These are phyloP conservation scores for Sisymbrium irio DNA, from an alignment of 345 rosid species.

Conservation along the genomic window DNA sequence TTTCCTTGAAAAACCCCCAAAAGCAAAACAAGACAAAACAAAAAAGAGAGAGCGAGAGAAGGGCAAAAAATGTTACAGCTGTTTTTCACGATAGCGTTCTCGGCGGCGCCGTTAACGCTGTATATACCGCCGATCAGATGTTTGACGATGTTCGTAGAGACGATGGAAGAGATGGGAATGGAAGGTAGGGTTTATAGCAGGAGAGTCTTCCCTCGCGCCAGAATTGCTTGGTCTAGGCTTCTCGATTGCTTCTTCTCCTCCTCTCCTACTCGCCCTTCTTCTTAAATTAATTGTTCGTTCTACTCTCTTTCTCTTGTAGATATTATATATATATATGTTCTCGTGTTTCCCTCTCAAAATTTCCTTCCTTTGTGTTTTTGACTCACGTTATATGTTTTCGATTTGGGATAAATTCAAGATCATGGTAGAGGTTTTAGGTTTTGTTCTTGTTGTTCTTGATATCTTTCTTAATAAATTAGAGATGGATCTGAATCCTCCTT, in stretches of 20 bases:
- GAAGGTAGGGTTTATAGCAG: constrained; percentile 56
- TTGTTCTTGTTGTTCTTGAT: neutral
- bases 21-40: too few species aligned
- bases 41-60: neutral
- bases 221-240: constrained; percentile 66
- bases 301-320: neutral
- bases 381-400: constrained; percentile 16
- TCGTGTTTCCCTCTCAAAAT: neutral
- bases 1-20: neutral
- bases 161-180: constrained; percentile 60
- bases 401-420: constrained; percentile 7
- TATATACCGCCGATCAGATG: constrained; percentile 83
- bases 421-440: neutral
- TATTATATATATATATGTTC: neutral
- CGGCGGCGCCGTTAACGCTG: constrained; percentile 82
- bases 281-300: constrained; percentile 11
- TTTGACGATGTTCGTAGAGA: constrained; percentile 67
- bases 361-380: constrained; percentile 4
- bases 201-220: constrained; percentile 63
- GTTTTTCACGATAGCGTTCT: constrained; percentile 81
- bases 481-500: constrained; percentile 19
- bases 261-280: constrained; percentile 23
- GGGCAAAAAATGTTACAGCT: constrained; percentile 51
- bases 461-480: neutral
- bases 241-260: constrained; percentile 64